Conservation (phyloP, 192 early-diverging fungal species). For the Umbelopsis isabellina region DNA sequence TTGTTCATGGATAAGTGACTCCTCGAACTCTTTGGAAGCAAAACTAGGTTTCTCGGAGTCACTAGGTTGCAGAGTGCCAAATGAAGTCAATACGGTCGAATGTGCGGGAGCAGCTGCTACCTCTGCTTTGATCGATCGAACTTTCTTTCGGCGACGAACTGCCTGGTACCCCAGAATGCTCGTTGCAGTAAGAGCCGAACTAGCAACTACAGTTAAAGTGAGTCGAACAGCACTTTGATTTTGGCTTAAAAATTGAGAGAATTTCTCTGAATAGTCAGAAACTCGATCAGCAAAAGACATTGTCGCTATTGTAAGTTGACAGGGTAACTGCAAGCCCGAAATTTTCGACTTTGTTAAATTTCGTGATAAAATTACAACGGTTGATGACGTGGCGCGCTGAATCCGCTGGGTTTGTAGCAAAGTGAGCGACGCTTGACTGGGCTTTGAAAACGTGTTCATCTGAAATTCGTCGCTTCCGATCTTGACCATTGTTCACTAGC, state of each 20-base stretch:
- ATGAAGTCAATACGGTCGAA: slow-evolving; percentile 40
- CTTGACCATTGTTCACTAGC: slow-evolving; percentile 21
- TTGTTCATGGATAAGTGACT: slow-evolving; percentile 83
- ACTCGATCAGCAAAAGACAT: slow-evolving; percentile 19
- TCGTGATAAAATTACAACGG: slow-evolving; percentile 4
- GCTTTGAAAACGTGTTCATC: slow-evolving; percentile 19
- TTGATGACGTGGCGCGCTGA: slow-evolving; percentile 16
- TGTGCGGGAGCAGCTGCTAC: slow-evolving; percentile 39
- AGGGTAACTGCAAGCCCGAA: not conserved
- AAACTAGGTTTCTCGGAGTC: not conserved
- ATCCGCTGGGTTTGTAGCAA: slow-evolving; percentile 18
- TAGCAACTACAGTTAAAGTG: slow-evolving; percentile 59
- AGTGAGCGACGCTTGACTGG: slow-evolving; percentile 1
- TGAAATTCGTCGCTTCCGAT: slow-evolving; percentile 13
- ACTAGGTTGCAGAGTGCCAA: not conserved
- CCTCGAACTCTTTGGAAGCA: slow-evolving; percentile 44
- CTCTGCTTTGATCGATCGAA: slow-evolving; percentile 61
- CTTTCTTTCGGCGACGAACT: slow-evolving; percentile 48
- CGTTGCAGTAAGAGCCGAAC: slow-evolving; percentile 65
- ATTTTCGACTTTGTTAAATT: not conserved
- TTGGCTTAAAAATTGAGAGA: slow-evolving; percentile 26
- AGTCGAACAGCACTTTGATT: slow-evolving; percentile 38
- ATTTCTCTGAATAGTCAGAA: slow-evolving; percentile 20
- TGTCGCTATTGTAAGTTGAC: not conserved
- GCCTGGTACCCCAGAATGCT: slow-evolving; percentile 58